phyloP scores from a whole-genome alignment of 23 red algal species.

The Agarophyton chilense region DNA sequence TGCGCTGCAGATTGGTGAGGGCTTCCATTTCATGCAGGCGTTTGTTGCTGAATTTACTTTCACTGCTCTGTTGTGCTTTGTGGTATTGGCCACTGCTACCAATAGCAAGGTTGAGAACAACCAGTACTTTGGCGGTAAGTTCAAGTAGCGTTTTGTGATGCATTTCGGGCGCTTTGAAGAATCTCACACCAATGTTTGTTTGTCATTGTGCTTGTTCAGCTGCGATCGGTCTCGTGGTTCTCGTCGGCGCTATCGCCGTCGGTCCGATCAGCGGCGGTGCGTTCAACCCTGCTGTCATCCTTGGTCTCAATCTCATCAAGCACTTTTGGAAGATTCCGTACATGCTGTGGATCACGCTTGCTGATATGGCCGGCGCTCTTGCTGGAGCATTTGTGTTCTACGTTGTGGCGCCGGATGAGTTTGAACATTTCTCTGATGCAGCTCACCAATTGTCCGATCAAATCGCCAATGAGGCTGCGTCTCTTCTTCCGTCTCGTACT shows the following conservation, averaged over 20 bases:
- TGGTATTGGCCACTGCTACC: constrained; percentile 60
- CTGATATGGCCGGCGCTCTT: constrained; percentile 48
- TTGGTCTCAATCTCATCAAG: constrained; percentile 60
- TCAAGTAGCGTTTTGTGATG: neutral
- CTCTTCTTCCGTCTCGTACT: neutral
- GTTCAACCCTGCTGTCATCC: constrained; percentile 76
- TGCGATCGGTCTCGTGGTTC: constrained; percentile 62
- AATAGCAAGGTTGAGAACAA: constrained; percentile 61
- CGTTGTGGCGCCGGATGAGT: constrained; percentile 71
- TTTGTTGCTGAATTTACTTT: constrained; percentile 73
- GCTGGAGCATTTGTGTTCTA: constrained; percentile 57
- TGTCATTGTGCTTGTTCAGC: neutral
- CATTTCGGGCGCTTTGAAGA: neutral
- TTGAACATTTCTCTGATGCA: constrained; percentile 59
- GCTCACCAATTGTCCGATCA: constrained; percentile 24
- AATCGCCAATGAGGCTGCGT: neutral
- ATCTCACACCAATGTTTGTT: neutral
- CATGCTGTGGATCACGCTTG: constrained; percentile 61
- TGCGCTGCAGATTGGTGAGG: constrained; percentile 34
- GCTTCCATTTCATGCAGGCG: constrained; percentile 66
- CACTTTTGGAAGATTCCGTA: constrained; percentile 62
- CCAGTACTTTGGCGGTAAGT: constrained; percentile 65
- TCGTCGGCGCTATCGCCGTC: constrained; percentile 33
- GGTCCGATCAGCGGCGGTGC: constrained; percentile 61
- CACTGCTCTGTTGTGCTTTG: constrained; percentile 67